Evolutionary conservation across 768 basidiomycete species (phyloP).

Genomic region (Austroboletus eburneus): DNA sequence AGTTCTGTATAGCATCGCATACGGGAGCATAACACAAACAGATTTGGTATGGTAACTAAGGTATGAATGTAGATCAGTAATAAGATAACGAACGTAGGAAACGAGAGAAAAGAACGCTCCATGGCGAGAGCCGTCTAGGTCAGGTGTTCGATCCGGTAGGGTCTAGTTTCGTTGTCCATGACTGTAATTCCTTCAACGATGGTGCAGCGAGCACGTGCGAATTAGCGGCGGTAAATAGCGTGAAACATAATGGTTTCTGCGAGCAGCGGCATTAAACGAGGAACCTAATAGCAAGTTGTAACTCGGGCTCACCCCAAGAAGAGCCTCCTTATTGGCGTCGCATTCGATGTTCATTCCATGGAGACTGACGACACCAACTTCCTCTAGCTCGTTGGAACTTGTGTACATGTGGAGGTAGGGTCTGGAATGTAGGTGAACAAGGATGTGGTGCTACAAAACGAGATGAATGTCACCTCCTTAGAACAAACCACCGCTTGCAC

Average conservation of each 20-base stretch:
- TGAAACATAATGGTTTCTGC: conserved; percentile 84
- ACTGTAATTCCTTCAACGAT: conserved; percentile 74
- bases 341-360: conserved; percentile 80
- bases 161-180: conserved; percentile 83
- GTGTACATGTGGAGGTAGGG: conserved; percentile 88
- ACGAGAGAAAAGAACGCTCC: background rate
- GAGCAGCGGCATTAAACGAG: conserved; percentile 5
- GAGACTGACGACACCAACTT: conserved; percentile 78
- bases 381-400: conserved; percentile 81
- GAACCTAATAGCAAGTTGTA: background rate
- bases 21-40: conserved; percentile 9
- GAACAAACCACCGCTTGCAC: conserved; percentile 83
- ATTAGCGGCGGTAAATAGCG: conserved; percentile 87
- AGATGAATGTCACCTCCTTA: conserved; percentile 58
- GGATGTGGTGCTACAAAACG: background rate
- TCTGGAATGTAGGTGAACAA: conserved; percentile 38
- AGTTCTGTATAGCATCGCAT: background rate
- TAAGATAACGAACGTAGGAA: conserved; percentile 14
- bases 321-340: conserved; percentile 81
- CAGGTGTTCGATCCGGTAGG: conserved; percentile 63
- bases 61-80: conserved; percentile 22
- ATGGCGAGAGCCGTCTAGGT: conserved; percentile 26
- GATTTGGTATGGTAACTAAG: conserved; percentile 17
- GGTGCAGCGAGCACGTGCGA: conserved; percentile 86
- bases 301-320: conserved; percentile 68